Evolutionary conservation across 805 yeast genomes (phyloP), one percentile per base, ranked within the genome.

Genomic region (Candida sphagnicola): DNA sequence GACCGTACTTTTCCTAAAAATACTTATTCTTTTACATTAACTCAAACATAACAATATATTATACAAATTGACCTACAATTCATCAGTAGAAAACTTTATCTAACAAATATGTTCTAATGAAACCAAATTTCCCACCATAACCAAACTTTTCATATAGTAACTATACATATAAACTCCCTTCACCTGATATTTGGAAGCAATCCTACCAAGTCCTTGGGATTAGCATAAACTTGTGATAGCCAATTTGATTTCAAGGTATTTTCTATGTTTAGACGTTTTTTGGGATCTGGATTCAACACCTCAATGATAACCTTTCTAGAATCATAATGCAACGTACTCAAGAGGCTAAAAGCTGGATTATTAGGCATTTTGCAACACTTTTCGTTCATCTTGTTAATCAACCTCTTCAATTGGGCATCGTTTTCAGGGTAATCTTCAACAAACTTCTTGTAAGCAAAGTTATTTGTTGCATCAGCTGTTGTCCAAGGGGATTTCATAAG

Each of bases 401-500:
- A 43, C 11, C 45, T 43, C 11, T 50, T 50, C 35, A 46, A 23
- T 28, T 41, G 32, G 4, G 21, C 28, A 2, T 31, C 23, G 12
- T 37, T 48, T 2, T 31, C 32, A 2, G 72, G 71, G 44, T 57
- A 68, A 28, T 54, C 40, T 18, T 46, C 45, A 11, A 45, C 45
- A 40, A 51, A 67, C 37, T 46, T 48, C 18, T 47, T 47, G 44
- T 47, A 42, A 38, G 45, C 31, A 31, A 44, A 35, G 35, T 59
- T 63, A n/a, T 42, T 42, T 8, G 40, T 38, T 2, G 37, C n/a
- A 23, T 53, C 54, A 13, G 80, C 70, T 28, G 46, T 56, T 0
- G 47, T 44, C 82, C 82, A 77, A 2, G 81, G 80, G 31, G 62
- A 65, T 8, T 64, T 53, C 59, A 75, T 59, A 8, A 70, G 54